phyloP scores from a whole-genome alignment of 352 stramenopile genomes.

The Elongisporangium prolatum region DNA sequence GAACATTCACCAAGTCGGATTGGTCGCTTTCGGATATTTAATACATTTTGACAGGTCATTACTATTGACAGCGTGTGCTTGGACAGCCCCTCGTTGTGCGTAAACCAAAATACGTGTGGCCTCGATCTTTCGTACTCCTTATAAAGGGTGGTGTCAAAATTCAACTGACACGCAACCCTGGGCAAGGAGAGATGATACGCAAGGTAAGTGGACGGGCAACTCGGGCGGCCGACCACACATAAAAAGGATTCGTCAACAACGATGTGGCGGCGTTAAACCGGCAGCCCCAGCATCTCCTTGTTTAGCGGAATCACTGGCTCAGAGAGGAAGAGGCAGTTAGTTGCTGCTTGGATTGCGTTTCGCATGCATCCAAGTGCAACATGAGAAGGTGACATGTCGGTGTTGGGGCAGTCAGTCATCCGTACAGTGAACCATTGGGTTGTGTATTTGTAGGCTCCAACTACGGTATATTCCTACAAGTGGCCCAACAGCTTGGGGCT shows the following conservation, averaged over 20 bases:
- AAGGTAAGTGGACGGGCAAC: background rate
- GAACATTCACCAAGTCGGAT: background rate
- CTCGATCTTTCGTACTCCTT: background rate
- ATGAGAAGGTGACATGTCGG: background rate
- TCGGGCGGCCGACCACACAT: background rate
- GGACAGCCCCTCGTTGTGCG: background rate
- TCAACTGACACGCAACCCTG: background rate
- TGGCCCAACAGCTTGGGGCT: too few relatives aligned
- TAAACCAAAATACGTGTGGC: background rate
- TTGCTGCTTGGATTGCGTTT: background rate
- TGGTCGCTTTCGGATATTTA: background rate
- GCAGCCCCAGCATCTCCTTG: background rate
- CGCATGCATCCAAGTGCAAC: background rate
- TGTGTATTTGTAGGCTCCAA: too few relatives aligned
- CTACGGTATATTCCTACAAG: too few relatives aligned
- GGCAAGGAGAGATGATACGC: background rate
- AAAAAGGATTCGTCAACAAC: background rate
- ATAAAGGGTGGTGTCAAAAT: background rate
- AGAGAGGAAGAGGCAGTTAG: background rate
- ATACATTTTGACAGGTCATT: background rate
- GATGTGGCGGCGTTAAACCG: background rate
- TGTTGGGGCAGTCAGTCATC: background rate
- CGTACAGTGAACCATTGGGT: background rate
- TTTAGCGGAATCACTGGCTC: background rate
- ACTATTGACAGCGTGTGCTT: background rate